A percentile compares a stretch with the other conserved stretches of the same genome.
phyloP scores from a whole-genome alignment of 148 eudicot genomes.

The Rhododendron henanense region DNA sequence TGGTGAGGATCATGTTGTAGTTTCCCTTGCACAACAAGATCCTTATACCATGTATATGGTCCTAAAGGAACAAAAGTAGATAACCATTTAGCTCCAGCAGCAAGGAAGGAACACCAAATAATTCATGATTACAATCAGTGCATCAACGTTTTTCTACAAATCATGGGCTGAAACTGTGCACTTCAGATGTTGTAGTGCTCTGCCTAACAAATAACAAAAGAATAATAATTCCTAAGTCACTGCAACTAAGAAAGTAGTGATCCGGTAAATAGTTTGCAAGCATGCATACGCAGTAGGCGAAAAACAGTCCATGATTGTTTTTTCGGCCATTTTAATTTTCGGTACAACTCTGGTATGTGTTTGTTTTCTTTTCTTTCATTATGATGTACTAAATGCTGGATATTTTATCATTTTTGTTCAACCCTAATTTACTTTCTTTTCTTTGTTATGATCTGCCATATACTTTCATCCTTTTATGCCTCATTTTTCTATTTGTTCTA shows the following conservation, averaged over 20 bases:
- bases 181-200: neutral
- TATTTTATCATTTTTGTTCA: neutral
- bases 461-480: neutral
- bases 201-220: neutral
- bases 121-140: neutral
- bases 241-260: neutral
- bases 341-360: neutral
- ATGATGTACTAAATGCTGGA: neutral
- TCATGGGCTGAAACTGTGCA: neutral
- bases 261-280: neutral
- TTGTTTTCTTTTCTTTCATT: neutral
- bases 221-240: neutral
- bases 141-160: neutral
- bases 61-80: slow-evolving; percentile 36
- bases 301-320: neutral
- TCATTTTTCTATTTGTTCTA: neutral
- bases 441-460: neutral
- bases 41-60: slow-evolving; percentile 56
- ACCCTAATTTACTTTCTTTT: neutral
- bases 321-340: neutral
- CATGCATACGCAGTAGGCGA: neutral
- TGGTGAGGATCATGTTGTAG: slow-evolving; percentile 78
- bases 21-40: slow-evolving; percentile 71
- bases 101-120: neutral
- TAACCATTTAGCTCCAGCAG: neutral